A percentile compares a stretch with the other conserved stretches of the same genome.
Evolutionary conservation across 2,329 filamentous ascomycete genomes (phyloP).

Genomic region (Alternaria longipes): DNA sequence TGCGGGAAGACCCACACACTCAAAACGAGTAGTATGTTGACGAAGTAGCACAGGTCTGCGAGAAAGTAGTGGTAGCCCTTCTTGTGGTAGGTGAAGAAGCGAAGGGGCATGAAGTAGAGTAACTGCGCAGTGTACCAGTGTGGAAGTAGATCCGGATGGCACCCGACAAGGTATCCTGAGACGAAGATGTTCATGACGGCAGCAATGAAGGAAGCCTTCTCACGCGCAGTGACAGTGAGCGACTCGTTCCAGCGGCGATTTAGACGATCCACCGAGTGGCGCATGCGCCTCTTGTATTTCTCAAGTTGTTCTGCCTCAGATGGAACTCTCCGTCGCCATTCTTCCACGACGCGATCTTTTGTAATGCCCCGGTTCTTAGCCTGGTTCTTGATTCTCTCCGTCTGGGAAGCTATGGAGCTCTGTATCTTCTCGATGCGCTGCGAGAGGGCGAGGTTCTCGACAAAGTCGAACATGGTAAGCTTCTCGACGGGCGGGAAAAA

Average conservation of each 20-base stretch:
- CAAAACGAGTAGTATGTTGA: slow-evolving; percentile 84
- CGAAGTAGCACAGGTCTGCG: slow-evolving; percentile 97
- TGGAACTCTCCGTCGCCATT: slow-evolving; percentile 87
- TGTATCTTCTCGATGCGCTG: slow-evolving; percentile 93
- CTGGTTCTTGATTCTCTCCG: slow-evolving; percentile 83
- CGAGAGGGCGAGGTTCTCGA: slow-evolving; percentile 90
- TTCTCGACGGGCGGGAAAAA: slow-evolving; percentile 85
- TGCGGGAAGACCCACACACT: slow-evolving; percentile 90
- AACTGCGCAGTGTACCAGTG: slow-evolving; percentile 91
- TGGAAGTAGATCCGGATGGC: slow-evolving; percentile 84
- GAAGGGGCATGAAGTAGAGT: slow-evolving; percentile 95
- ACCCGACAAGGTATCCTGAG: slow-evolving; percentile 92
- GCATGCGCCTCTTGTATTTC: slow-evolving; percentile 88
- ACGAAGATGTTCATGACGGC: slow-evolving; percentile 98
- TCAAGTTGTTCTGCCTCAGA: slow-evolving; percentile 92
- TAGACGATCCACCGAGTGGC: slow-evolving; percentile 85
- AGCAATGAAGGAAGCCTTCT: slow-evolving; percentile 96
- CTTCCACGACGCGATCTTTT: slow-evolving; percentile 88
- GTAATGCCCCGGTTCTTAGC: slow-evolving; percentile 81
- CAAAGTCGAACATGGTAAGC: slow-evolving; percentile 87
- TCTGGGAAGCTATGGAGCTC: slow-evolving; percentile 81
- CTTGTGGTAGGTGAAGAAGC: slow-evolving; percentile 88
- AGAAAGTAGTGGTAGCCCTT: slow-evolving; percentile 92
- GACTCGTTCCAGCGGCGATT: slow-evolving; percentile 88
- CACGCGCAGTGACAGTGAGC: slow-evolving; percentile 84